Evolutionary conservation across 2,329 filamentous ascomycete species (phyloP).

Genomic region (Didymella keratinophila): DNA sequence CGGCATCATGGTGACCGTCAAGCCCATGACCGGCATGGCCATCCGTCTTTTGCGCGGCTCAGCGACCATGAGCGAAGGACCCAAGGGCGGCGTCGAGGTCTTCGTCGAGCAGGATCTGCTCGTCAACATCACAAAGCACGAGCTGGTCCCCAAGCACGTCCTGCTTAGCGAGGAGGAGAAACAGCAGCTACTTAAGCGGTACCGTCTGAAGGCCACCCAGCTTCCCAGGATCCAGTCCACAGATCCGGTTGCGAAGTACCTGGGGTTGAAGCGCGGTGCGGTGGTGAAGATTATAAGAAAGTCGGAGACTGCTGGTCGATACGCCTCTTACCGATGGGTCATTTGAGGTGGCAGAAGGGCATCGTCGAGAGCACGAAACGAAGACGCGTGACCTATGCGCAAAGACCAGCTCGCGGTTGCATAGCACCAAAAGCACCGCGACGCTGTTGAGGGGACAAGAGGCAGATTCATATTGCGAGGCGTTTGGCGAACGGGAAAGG

Average conservation of each 20-base stretch:
- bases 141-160: slow-evolving; percentile 93
- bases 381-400: too few relatives aligned
- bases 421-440: background rate
- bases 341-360: slow-evolving; percentile 43
- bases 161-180: slow-evolving; percentile 92
- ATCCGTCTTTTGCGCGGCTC: slow-evolving; percentile 46
- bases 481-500: slow-evolving; percentile 39
- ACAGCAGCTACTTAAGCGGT: slow-evolving; percentile 81
- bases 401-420: too few relatives aligned
- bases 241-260: slow-evolving; percentile 91
- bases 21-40: slow-evolving; percentile 82
- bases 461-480: slow-evolving; percentile 38
- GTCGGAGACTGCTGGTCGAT: slow-evolving; percentile 93
- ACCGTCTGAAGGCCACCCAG: slow-evolving; percentile 97
- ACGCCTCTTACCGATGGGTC: slow-evolving; percentile 88
- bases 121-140: slow-evolving; percentile 98
- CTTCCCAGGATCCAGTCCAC: slow-evolving; percentile 89
- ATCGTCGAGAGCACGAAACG: background rate
- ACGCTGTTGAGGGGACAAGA: background rate
- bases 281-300: slow-evolving; percentile 98
- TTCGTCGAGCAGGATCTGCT: slow-evolving; percentile 95
- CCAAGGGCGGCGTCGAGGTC: slow-evolving; percentile 90
- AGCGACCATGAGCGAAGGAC: slow-evolving; percentile 47
- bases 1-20: slow-evolving; percentile 87
- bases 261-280: slow-evolving; percentile 87